Evolutionary conservation across 2,329 filamentous ascomycete species (phyloP), one percentile per base, ranked within the genome.

Genomic region (Ophiostoma fasciatum): DNA sequence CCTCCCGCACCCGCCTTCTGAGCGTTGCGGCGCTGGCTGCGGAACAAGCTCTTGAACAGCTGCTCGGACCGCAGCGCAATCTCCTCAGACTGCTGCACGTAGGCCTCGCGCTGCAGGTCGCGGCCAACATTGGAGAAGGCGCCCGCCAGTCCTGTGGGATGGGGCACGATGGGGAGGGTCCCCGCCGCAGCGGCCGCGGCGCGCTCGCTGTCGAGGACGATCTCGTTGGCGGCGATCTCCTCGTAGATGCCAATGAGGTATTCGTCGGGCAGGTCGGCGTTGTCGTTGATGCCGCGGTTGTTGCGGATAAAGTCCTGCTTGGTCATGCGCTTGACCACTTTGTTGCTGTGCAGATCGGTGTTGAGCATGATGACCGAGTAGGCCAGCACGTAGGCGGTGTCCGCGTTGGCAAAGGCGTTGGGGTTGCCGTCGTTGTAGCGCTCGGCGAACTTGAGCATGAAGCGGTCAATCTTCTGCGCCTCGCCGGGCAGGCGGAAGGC

Each of bases 251-350:
- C 73, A 20, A 74, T 67, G 3, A 98, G 73, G 51, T 98, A 98
- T 26, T 98, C 90, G 33, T 92, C 77, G 0, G 92, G 90, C 41
- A 98, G 61, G 61, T 96, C 83, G 21, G 84, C 81, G 46, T 82
- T 88, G 59, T 98, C 90, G 58, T 98, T 96, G 63, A 98, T 98
- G 39, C 90, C 90, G 20, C 90, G 69, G 56, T 98, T 98, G 60
- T 98, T 98, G 64, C 93, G 94, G 63, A 98, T 94, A 52, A 98
- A 98, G 47, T 98, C 92, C 43, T 94, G 82, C 45, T 85, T 85
- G 19, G 79, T 92, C 90, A 98, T 98, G 36, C 85, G 77, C 46
- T 72, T 74, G 2, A 64, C 67, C 48, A 98, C 71, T 54, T 94
- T 94, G 45, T 64, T 68, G 55, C 88, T 96, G 60, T 98, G 90